Evolutionary conservation across 2,329 filamentous ascomycete genomes (phyloP), one percentile per base, ranked within the genome.

Genomic region (Colletotrichum eremochloae): DNA sequence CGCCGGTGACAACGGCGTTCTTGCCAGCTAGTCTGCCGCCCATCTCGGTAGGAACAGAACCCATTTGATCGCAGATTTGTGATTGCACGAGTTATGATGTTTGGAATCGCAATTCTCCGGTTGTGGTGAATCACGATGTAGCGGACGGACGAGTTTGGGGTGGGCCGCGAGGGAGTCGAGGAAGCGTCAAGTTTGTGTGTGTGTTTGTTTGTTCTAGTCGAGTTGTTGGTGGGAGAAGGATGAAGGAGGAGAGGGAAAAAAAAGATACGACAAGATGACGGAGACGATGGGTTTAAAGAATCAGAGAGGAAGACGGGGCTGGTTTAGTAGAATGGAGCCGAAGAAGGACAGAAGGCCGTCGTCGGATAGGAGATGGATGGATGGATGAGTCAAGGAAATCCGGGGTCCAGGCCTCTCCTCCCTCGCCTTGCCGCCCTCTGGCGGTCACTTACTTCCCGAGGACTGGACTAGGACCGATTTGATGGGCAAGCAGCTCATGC

Each of bases 1-100:
- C 94, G 79, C 94, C 94, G 67, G 94, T 97, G 83, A 97, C 89
- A 80, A 97, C 81, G 80, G 88, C 87, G 79, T 90, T 90, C 82
- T 90, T 90, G 81, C 88, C 88, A 50, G 85, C 83, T 33, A 90
- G 83, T 78, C 88, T 88, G 76, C 88, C 88, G 62, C 79, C 77
- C 46, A 74, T 72, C 67, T 76, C 76, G 46, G 77, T 74, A 75
- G 78, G 76, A 69, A 75, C 67, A 65, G 81, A 77, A 58, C 76
- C 76, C 78, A 80, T 81, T 66, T 40, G 44, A 55, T 48, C 3
- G 3, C 46, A 14, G 64, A 36, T 61, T 53, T 38, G 36, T n/a
- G 29, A 2, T 48, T 48, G 53, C 33, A 36, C 20, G 20, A 11
- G 57, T 31, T 33, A 55, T 48, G 67, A 67, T 56, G 48, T 38